Base-by-base conservation (phyloP, 2,329 filamentous ascomycete genomes). In the Myotisia sp. region DNA sequence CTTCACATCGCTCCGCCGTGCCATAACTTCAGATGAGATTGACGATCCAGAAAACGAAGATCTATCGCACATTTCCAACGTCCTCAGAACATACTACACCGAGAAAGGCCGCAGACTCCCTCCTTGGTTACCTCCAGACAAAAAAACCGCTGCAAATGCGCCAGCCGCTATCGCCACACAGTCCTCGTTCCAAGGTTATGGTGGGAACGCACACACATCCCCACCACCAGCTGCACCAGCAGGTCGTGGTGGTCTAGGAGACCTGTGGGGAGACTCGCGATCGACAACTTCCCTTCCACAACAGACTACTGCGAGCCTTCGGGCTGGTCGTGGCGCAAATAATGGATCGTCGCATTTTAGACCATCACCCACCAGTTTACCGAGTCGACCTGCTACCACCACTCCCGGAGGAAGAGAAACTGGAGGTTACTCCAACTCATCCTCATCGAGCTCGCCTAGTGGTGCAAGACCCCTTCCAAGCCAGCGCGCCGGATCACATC, bases 31-130 rank as follows among this genome's bases (percentile, higher is more conserved):
- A 7, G 56, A 61, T 37, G 58, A 60, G 41, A 49, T 46, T 23
- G 58, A 61, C 42, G 58, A 61, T 45, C 57, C 60, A 2, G 60
- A 64, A 26, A 55, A 62, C 41, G 62, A 92, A 59, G 86, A 95
- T 62, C 84, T 92, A 62, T 92, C 85, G 2, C 85, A 95, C 63
- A 80, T 95, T 50, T 92, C 83, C 60, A 82, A 90, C 49, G 85
- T 92, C 22, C 74, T 98, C 17, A 80, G 90, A 49, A 79, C 76
- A 47, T 93, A 95, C 68, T 95, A 98, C 67, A 73, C 67, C 33
- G 86, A 95, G 56, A 90, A 92, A 52, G 81, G 79, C 46, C 76
- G 77, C 14, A 68, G 75, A 2, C 80, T 86, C 42, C 90, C 90
- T 1, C 61, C 67, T 46, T 95, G 90, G 87, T 76, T 95, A 5